Evolutionary conservation across 495 filamentous ascomycete species (phyloP), one percentile per base, ranked within the genome.

Genomic region (Podospora didyma): DNA sequence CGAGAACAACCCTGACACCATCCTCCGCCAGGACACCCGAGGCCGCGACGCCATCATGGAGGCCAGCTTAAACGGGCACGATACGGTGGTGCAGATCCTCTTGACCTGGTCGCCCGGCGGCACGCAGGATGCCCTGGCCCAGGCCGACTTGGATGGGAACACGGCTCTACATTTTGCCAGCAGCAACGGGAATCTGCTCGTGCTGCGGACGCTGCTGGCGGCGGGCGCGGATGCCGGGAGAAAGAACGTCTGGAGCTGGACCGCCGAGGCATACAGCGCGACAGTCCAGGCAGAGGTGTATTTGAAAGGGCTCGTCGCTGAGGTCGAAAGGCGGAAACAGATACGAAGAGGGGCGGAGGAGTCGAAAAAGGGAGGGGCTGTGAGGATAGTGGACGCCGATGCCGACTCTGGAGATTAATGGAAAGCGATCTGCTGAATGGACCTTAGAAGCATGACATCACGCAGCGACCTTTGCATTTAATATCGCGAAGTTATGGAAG

Each of bases 221-320:
- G 57, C 69, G 14, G 89, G 89, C 11, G 87, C 89, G 46, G 80
- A 85, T 54, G 78, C 85, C 1, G 75, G 81, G 47, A 82, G 77
- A 46, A 77, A 68, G 62, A 95, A 95, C 62, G 70, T 79, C 3
- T 86, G 82, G 75, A 83, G 78, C 56, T 92, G 89, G 84, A 88
- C 80, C 21, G 84, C 90, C 6, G 74, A 88, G 12, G 79, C 79
- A 26, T 95, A 93, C 67, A 85, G 81, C 46, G 82, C 82, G 22
- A 89, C 86, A 2, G 83, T 87, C 20, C 82, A 87, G 61, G 88
- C 86, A 17, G 89, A 92, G 70, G 84, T 86, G 19, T 91, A 90
- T 60, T 84, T 90, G 42, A 81, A 82, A 73, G 78, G 78, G 31
- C 68, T 92, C 51, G 79, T 89, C 0, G 73, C 70, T 0, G 87